Evolutionary conservation across 176 grass and related monocot species (phyloP), one percentile per base, ranked within the genome.

Genomic region (Oryza rufipogon): DNA sequence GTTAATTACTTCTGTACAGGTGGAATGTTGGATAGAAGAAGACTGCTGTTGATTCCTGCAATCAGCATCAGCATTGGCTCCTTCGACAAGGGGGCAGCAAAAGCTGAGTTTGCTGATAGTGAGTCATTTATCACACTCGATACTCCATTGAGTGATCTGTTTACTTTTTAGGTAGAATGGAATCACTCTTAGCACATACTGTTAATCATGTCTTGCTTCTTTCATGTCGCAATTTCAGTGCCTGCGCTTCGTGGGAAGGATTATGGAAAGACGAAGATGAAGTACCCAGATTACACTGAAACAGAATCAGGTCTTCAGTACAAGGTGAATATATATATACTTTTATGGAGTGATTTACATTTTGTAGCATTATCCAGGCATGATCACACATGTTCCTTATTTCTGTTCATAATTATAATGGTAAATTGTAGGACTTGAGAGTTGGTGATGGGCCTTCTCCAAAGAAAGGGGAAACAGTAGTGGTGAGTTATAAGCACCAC

Each of bases 261-360:
- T 86, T 98, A 98, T 81, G 96, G 96, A 20, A 98, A 98, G 80
- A 92, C 96, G 14, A 98, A 98, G 86, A 98, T 98, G 96, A 73
- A 86, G 77, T 98, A 98, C 87, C 93, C 96, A 48, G 93, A 98
- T 95, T 98, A 98, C 75, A 95, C 80, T 11, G 93, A 98, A 87
- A 95, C 96, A 74, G 80, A 91, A 78, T 98, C 96, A 64, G 96
- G 96, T 38, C 96, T 98, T 52, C 96, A 98, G 65, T 98, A 93
- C 77, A 98, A 98, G 96, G 96, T 98, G 80, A 22, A 20, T 48
- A 32, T 48, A 32, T 48, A 32, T 48, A 72, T 67, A 28, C 15
- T 66, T 33, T 8, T 56, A 80, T 87, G 26, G 3, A 47, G 34
- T 66, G 70, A 52, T 92, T 89, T 73, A 34, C 56, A 7, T 12